phyloP scores from a whole-genome alignment of 2,329 filamentous ascomycete species.

The Fusarium nelsonii region DNA sequence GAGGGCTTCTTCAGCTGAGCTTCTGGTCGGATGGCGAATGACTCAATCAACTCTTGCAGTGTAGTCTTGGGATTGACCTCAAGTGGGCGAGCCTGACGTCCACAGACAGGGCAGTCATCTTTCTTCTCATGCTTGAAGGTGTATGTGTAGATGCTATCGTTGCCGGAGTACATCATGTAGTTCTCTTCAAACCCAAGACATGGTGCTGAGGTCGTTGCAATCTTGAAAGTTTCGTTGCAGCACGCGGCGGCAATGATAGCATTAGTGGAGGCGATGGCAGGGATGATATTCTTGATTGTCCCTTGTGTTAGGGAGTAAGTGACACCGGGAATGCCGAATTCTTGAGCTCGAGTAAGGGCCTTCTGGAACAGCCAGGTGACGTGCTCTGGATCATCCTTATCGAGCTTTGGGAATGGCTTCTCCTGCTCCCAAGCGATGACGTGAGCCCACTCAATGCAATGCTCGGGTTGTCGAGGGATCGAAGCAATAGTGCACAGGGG shows the following conservation, averaged over 20 bases:
- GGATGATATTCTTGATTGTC: slow-evolving; percentile 99
- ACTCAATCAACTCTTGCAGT: slow-evolving; percentile 86
- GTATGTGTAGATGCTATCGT: slow-evolving; percentile 96
- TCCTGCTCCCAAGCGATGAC: slow-evolving; percentile 96
- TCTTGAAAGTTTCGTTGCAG: slow-evolving; percentile 97
- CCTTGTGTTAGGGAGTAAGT: slow-evolving; percentile 97
- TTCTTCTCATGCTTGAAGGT: slow-evolving; percentile 97
- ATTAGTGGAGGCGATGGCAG: slow-evolving; percentile 97
- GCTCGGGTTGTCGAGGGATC: slow-evolving; percentile 95
- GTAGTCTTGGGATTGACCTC: slow-evolving; percentile 77
- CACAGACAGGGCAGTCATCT: slow-evolving; percentile 93
- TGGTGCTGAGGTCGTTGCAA: slow-evolving; percentile 85
- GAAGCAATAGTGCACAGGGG: slow-evolving; percentile 96
- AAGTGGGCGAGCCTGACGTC: slow-evolving; percentile 82
- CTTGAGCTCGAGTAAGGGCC: slow-evolving; percentile 81
- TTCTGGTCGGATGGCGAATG: slow-evolving; percentile 84
- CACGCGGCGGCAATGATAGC: slow-evolving; percentile 95
- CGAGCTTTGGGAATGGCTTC: slow-evolving; percentile 84
- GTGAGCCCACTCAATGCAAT: slow-evolving; percentile 99
- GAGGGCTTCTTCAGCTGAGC: slow-evolving; percentile 95
- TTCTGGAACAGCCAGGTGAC: slow-evolving; percentile 97
- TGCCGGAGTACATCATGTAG: slow-evolving; percentile 99
- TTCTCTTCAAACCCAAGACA: slow-evolving; percentile 83
- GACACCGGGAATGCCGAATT: slow-evolving; percentile 92
- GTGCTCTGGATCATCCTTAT: slow-evolving; percentile 96